These are phyloP conservation scores for Polygonum maritimum DNA, from an alignment of 148 eudicot species.

Conservation along the genomic window DNA sequence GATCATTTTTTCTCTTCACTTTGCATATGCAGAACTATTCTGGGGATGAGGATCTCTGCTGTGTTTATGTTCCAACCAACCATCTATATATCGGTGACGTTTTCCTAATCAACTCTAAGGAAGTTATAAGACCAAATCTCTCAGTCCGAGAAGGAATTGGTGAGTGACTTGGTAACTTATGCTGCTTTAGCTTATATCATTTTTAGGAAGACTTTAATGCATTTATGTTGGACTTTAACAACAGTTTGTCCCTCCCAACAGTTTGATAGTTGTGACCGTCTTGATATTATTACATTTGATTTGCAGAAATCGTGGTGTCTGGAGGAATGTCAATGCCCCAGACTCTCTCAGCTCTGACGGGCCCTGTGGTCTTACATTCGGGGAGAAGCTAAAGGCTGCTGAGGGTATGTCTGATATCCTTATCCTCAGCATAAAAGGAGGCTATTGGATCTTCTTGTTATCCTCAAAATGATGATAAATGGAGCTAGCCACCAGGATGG, in stretches of 20 bases:
- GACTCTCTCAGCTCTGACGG: slow-evolving; percentile 52
- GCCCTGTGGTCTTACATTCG: slow-evolving; percentile 31
- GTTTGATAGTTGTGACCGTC: no score
- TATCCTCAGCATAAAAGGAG: background rate
- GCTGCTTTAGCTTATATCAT: background rate
- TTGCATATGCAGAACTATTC: slow-evolving; percentile 32
- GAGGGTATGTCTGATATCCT: background rate
- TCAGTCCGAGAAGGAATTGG: slow-evolving; percentile 81
- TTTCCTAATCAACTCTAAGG: slow-evolving; percentile 55
- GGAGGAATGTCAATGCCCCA: slow-evolving; percentile 99
- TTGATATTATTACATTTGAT: background rate
- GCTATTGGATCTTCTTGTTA: no score
- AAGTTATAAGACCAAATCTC: slow-evolving; percentile 57
- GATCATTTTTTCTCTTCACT: background rate
- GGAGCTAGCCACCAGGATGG: no score
- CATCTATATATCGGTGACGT: slow-evolving; percentile 36
- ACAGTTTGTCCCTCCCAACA: no score
- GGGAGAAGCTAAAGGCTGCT: slow-evolving; percentile 27
- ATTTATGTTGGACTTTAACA: background rate
- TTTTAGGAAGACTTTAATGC: background rate
- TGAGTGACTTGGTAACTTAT: slow-evolving; percentile 13
- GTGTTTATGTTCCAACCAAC: slow-evolving; percentile 50
- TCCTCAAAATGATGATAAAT: no score
- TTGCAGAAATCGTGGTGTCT: slow-evolving; percentile 87
- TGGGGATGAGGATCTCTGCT: slow-evolving; percentile 67